Conservation (phyloP, 2,329 filamentous ascomycete species). For the Calonectria honghensis region DNA sequence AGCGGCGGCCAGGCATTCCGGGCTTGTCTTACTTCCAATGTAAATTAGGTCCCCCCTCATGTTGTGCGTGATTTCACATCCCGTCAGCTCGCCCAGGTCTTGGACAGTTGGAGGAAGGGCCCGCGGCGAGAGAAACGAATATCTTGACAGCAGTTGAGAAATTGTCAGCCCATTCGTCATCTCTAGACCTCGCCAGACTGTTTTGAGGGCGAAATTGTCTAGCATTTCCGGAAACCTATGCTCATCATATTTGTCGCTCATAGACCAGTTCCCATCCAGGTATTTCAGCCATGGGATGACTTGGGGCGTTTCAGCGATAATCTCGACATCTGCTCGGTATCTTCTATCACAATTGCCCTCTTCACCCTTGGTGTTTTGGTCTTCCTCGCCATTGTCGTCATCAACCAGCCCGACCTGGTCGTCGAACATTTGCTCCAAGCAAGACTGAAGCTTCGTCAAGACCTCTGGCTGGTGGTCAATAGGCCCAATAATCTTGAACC, state of each 20-base stretch:
- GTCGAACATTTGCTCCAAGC: conserved; percentile 48
- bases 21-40: conserved; percentile 48
- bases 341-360: background rate
- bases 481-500: conserved; percentile 59
- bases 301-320: conserved; percentile 44
- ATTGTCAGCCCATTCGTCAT: conserved; percentile 34
- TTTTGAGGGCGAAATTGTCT: conserved; percentile 42
- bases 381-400: conserved; percentile 6
- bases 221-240: conserved; percentile 52
- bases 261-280: background rate
- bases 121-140: conserved; percentile 41
- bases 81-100: conserved; percentile 29
- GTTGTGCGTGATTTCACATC: conserved; percentile 56
- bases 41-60: conserved; percentile 54
- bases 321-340: conserved; percentile 45
- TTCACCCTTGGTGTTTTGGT: background rate
- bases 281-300: conserved; percentile 52
- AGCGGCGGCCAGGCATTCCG: conserved; percentile 39
- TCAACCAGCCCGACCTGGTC: conserved; percentile 45
- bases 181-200: conserved; percentile 54
- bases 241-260: conserved; percentile 40
- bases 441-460: conserved; percentile 43
- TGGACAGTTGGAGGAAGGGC: conserved; percentile 39
- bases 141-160: conserved; percentile 44
- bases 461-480: conserved; percentile 40